phyloP scores from a whole-genome alignment of 2,329 filamentous ascomycete genomes.

The Verticillium longisporum region DNA sequence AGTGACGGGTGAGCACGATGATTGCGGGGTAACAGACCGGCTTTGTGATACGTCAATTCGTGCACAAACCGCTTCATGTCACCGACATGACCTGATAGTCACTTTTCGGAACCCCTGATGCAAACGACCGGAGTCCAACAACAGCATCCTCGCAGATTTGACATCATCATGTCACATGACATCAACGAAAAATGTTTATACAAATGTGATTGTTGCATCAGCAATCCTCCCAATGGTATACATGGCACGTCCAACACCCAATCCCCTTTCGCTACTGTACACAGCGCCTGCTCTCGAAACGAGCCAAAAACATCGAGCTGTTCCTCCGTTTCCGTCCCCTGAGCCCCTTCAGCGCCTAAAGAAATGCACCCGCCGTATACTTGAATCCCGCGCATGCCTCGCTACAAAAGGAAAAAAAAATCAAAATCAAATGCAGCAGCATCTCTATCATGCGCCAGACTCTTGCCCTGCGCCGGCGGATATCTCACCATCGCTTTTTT shows the following conservation, averaged over 20 bases:
- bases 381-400: neutral
- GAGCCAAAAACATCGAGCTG: neutral
- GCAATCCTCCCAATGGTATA: neutral
- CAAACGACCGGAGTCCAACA: no score
- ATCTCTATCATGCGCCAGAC: neutral
- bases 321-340: neutral
- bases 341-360: neutral
- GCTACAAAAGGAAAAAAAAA: neutral
- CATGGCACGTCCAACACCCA: neutral
- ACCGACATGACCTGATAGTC: neutral
- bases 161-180: neutral
- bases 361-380: neutral
- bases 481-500: neutral
- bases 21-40: neutral
- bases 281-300: neutral
- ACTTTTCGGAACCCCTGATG: no score
- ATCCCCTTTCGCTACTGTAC: neutral
- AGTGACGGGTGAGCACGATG: neutral
- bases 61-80: neutral
- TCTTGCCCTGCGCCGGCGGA: neutral
- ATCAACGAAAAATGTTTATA: neutral
- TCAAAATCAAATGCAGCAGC: neutral
- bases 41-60: constrained; percentile 1
- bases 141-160: neutral
- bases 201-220: neutral